Conservation (phyloP, 1,284 basidiomycete genomes). For the Cystobasidiaceae sp. region DNA sequence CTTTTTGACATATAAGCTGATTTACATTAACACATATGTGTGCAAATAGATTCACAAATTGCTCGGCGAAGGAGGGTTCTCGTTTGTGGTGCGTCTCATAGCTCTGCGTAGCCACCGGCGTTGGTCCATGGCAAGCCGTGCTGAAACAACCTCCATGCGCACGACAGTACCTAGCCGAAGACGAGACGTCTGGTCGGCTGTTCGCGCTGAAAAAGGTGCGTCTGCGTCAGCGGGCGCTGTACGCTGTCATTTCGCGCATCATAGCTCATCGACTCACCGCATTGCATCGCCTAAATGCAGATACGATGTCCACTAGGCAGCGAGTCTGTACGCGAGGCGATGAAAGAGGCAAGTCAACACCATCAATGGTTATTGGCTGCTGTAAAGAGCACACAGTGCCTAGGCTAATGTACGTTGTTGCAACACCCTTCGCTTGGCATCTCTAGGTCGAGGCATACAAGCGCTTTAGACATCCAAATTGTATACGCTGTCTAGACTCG, state of each 20-base stretch:
- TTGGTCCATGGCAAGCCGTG: neutral
- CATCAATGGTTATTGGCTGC: too few species aligned
- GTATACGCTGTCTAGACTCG: slow-evolving; percentile 87
- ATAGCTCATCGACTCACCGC: neutral
- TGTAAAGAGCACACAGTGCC: slow-evolving; percentile 15
- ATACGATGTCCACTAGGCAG: slow-evolving; percentile 41
- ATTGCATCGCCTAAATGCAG: neutral
- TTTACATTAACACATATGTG: neutral
- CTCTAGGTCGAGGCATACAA: slow-evolving; percentile 38
- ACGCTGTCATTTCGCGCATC: too few species aligned
- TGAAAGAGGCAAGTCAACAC: slow-evolving; percentile 42
- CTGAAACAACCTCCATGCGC: too few species aligned
- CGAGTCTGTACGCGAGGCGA: slow-evolving; percentile 37
- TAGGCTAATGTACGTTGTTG: neutral
- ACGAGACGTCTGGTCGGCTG: slow-evolving; percentile 57
- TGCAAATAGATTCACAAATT: slow-evolving; percentile 62
- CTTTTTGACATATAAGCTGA: neutral
- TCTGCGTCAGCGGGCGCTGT: neutral
- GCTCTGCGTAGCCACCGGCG: slow-evolving; percentile 65
- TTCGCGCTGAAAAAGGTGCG: slow-evolving; percentile 80
- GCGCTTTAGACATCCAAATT: slow-evolving; percentile 68
- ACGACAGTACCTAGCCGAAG: slow-evolving; percentile 41
- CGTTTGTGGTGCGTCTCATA: slow-evolving; percentile 66
- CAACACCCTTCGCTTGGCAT: neutral
- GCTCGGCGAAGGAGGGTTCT: slow-evolving; percentile 90